Evolutionary conservation across 2,329 filamentous ascomycete genomes (phyloP), one percentile per base, ranked within the genome.

Genomic region (Karstenula rhodostoma): DNA sequence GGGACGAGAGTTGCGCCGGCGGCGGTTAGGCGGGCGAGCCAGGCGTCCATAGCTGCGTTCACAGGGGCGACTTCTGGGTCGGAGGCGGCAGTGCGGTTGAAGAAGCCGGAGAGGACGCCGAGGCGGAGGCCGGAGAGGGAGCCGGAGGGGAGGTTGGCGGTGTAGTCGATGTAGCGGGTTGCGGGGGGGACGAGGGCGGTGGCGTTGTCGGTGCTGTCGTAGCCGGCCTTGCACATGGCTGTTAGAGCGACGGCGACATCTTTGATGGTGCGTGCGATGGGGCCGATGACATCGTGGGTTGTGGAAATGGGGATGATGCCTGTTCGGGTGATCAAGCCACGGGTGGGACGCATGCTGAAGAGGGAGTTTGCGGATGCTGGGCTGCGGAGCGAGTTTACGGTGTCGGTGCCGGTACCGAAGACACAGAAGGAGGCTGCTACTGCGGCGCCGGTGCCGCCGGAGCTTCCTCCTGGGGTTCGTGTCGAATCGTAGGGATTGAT

Each of bases 381-480:
- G 56, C 84, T 88, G 32, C 73, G 64, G 9, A 89, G 74, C 7
- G 85, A 87, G 68, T 90, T 90, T 54, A 89, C 84, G 0, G 86
- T 87, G 64, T 89, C 86, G 1, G 84, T 86, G 0, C 86, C 86
- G 10, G 84, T 85, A 0, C 84, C 86, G 2, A 87, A 79, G 0
- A 90, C 80, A 1, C 84, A 85, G 58, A 90, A 83, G 23, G 82
- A 86, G 2, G 83, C 79, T 15, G 84, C 87, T 29, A 90, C 78
- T 0, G 86, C 86, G 0, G 86, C 87, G 0, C 85, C 87, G 0
- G 85, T 87, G 0, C 88, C 88, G 12, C 87, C 87, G 32, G 86
- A 88, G 47, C 84, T 87, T 0, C 88, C 88, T 3, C 88, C 88
- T 0, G 88, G 87, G 0, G 88, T 90, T n/a, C 90, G 83, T 0